Percentiles rank a stretch among this genome's conserved stretches.
phyloP scores from a whole-genome alignment of 2,329 filamentous ascomycete species.

The Fonsecaea pedrosoi region DNA sequence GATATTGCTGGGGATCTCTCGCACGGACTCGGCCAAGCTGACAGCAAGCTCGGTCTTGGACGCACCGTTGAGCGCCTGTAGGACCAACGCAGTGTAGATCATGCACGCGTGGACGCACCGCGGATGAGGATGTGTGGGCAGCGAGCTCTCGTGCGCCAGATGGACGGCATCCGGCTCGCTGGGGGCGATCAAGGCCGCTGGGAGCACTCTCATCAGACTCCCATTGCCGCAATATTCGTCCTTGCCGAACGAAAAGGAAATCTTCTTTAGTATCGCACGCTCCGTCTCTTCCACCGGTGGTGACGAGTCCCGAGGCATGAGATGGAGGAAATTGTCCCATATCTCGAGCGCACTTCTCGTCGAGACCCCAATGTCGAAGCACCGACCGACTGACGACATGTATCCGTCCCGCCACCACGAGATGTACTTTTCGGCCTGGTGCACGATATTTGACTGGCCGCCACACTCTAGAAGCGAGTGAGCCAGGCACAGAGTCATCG shows the following conservation, averaged over 20 bases:
- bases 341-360: conserved; percentile 45
- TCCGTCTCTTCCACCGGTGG: conserved; percentile 8
- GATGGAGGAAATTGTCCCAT: conserved; percentile 42
- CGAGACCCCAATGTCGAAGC: conserved; percentile 51
- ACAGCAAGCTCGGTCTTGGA: conserved; percentile 40
- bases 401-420: conserved; percentile 48
- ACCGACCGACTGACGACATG: conserved; percentile 45
- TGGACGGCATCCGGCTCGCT: conserved; percentile 31
- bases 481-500: conserved; percentile 53
- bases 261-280: conserved; percentile 12
- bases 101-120: conserved; percentile 51
- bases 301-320: background rate
- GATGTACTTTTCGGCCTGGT: conserved; percentile 47
- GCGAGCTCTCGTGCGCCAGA: conserved; percentile 41
- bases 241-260: conserved; percentile 26
- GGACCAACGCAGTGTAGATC: conserved; percentile 47
- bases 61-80: conserved; percentile 42
- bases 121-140: conserved; percentile 49
- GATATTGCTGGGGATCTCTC: conserved; percentile 25
- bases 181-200: conserved; percentile 46
- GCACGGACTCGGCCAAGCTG: conserved; percentile 37
- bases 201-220: conserved; percentile 52
- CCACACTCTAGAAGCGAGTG: conserved; percentile 47
- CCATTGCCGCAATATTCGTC: conserved; percentile 49
- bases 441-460: conserved; percentile 41